Evolutionary conservation across 345 rosid genomes (phyloP), one percentile per base, ranked within the genome.

Genomic region (Brassica carinata): DNA sequence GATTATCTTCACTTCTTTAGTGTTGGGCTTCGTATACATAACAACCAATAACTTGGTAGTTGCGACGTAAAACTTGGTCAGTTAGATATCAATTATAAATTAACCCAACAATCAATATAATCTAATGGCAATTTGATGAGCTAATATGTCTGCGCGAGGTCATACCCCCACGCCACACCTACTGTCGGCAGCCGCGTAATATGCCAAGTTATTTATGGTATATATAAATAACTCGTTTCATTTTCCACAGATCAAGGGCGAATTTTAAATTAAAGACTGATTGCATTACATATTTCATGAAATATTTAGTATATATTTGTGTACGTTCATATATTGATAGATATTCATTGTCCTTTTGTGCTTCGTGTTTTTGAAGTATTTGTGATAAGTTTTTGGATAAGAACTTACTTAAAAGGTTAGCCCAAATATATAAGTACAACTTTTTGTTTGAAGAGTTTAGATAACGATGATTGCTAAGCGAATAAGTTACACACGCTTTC

Each of bases 151-250:
- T 72, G 36, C 77, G 76, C 48, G 9, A 70, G 33, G 65, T 71
- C 65, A 77, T 71, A 70, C 65, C 69, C 65, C 68, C 1, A 19
- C 23, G 23, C 66, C n/a, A 62, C 62, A 76, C 61, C 58, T 15
- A 65, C 61, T 17, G 82, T 71, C 77, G 82, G 77, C 73, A 65
- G 77, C 67, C 72, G 75, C 62, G 17, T 65, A 38, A 65, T 71
- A 57, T 51, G 26, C 31, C 38, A 27, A 29, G 17, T 3, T 38
- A 30, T 40, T 30, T 40, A 38, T 34, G 2, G 1, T 67, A 5
- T 8, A 51, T 64, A 13, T 64, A 30, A 7, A 53, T 27, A 27
- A 38, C 9, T 23, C 36, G 5, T 64, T 27, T 62, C 45, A 27
- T 11, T 55, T 40, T 51, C 55, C 63, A 51, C 23, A 51, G n/a